Conservation (phyloP, 306 rosid genomes). For the Vicia sativa region DNA sequence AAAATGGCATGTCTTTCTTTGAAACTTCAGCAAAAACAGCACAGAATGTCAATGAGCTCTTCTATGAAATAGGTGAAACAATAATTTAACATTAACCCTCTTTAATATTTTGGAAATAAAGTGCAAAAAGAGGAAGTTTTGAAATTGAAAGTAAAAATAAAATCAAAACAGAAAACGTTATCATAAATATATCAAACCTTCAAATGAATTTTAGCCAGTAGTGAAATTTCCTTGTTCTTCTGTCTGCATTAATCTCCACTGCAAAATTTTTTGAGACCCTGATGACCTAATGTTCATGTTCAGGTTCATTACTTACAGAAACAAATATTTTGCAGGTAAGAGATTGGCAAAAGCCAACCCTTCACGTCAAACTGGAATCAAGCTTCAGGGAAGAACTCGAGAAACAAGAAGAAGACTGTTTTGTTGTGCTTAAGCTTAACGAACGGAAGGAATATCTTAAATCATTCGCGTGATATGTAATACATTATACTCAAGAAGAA, state of each 20-base stretch:
- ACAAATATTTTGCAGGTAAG: constrained; percentile 56
- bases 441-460: background rate
- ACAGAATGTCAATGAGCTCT: constrained; percentile 85
- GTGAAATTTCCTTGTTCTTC: constrained; percentile 7
- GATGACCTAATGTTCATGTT: background rate
- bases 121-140: background rate
- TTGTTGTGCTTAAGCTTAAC: constrained; percentile 56
- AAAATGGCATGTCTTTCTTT: constrained; percentile 67
- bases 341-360: constrained; percentile 76
- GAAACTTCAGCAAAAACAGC: constrained; percentile 94
- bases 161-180: background rate
- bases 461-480: background rate
- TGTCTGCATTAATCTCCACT: background rate
- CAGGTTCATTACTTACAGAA: constrained; percentile 12
- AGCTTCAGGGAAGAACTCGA: constrained; percentile 58
- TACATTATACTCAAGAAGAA: constrained; percentile 18
- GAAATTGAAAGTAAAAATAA: background rate
- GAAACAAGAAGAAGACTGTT: constrained; percentile 57
- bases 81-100: background rate
- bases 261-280: background rate
- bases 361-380: constrained; percentile 66
- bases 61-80: constrained; percentile 80
- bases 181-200: background rate
- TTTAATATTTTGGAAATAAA: background rate
- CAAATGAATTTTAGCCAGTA: background rate